phyloP scores from a whole-genome alignment of 139 green algal genomes.

The Picochlorum sp. region DNA sequence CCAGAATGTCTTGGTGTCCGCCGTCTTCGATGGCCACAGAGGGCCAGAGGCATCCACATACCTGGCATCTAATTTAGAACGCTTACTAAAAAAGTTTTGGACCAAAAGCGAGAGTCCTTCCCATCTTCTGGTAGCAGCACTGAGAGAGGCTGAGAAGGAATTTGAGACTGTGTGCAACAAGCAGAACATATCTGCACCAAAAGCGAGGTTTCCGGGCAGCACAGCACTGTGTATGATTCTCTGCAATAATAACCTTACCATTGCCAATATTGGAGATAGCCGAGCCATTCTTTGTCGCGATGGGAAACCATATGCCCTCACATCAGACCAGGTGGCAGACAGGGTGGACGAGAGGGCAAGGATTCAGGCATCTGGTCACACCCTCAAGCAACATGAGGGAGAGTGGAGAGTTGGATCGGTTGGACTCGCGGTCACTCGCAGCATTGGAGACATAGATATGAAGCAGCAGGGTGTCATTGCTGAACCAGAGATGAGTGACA shows the following conservation, averaged over 20 bases:
- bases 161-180: conserved; percentile 15
- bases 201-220: conserved; percentile 49
- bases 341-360: conserved; percentile 58
- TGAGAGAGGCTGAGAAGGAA: conserved; percentile 37
- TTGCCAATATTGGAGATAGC: conserved; percentile 86
- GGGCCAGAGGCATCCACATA: conserved; percentile 47
- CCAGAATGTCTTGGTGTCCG: neutral
- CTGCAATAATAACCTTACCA: conserved; percentile 32
- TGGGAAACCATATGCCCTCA: conserved; percentile 47
- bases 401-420: conserved; percentile 64
- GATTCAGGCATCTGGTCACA: conserved; percentile 46
- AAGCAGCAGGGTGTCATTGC: conserved; percentile 62
- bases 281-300: conserved; percentile 67
- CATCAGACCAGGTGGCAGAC: conserved; percentile 71
- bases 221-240: conserved; percentile 67
- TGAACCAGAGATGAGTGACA: conserved; percentile 55
- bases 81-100: conserved; percentile 23
- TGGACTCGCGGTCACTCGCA: conserved; percentile 64
- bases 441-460: conserved; percentile 77
- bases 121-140: conserved; percentile 27
- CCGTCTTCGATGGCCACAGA: conserved; percentile 83
- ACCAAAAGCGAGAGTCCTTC: conserved; percentile 1
- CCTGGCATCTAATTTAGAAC: conserved; percentile 30
- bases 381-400: conserved; percentile 30
- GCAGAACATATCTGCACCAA: neutral